Evolutionary conservation across 2,329 filamentous ascomycete species (phyloP), one percentile per base, ranked within the genome.

Genomic region (Xylaria digitata): DNA sequence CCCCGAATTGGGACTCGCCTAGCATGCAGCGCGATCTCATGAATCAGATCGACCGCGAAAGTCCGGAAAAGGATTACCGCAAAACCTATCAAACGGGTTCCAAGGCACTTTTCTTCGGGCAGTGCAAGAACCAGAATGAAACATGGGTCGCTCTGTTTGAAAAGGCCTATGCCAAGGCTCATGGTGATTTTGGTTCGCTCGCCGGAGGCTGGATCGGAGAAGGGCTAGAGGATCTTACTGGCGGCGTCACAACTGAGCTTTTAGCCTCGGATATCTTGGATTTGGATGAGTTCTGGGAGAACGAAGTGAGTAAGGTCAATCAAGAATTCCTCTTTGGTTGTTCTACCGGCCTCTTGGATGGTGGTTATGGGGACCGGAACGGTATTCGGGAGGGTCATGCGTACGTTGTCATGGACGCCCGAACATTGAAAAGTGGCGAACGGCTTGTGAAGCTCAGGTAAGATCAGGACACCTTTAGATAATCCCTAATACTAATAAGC

Each of bases 151-250:
- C 92, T 0, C 80, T 96, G 26, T 82, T 94, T 1, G 92, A 95
- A 74, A 95, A 95, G 78, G 92, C 92, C 0, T 95, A 92, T 75
- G 92, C 92, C 21, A 96, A 96, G 78, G 91, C 91, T 0, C 92
- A 96, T 72, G 92, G 92, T 2, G 92, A 94, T 72, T 94, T 91
- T 72, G 87, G 84, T 17, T 87, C 90, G 0, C 87, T 94, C 43
- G 84, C 89, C 40, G 90, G 91, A 26, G 91, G 91, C 7, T 92
- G 89, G 79, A 89, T 90, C 19, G 90, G 86, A 5, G 86, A 88
- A 73, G 86, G 82, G 2, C 73, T 88, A 1, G 86, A 85, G 72
- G 85, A 91, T 77, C 80, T 90, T 11, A 88, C 85, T 15, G 90
- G 90, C 1, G 90, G 90, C 30, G 89, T 93, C 13, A 92, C 90